Percentiles rank a stretch among this genome's conserved stretches.
Conservation (phyloP, 345 rosid species). For the Gossypium thurberi region DNA sequence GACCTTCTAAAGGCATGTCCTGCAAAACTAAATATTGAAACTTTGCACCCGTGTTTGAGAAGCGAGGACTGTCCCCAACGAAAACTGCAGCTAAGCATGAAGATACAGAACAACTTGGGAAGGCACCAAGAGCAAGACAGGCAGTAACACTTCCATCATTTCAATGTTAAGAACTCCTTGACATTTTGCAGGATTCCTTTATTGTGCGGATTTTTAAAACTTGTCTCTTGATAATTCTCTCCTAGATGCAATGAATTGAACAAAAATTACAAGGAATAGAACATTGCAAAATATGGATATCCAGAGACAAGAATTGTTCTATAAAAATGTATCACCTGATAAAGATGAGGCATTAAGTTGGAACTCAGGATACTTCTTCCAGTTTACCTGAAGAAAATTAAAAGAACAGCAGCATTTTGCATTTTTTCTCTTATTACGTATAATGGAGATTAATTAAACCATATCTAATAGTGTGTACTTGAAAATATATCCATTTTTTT, state of each 20-base stretch:
- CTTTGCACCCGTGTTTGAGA: not conserved
- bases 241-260: constrained; percentile 23
- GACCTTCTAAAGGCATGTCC: not conserved
- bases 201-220: constrained; percentile 44
- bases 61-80: not conserved
- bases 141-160: not conserved
- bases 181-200: constrained; percentile 45
- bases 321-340: constrained; percentile 27
- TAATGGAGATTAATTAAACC: not conserved
- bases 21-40: not conserved
- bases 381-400: constrained; percentile 36
- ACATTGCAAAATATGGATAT: not conserved
- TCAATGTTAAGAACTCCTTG: constrained; percentile 25
- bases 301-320: not conserved
- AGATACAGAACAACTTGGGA: not conserved
- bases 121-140: not conserved
- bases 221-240: constrained; percentile 13
- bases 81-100: not conserved
- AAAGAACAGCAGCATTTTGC: not conserved
- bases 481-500: not conserved
- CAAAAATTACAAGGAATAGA: not conserved
- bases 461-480: not conserved
- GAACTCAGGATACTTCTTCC: constrained; percentile 62
- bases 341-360: constrained; percentile 26
- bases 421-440: not conserved